Evolutionary conservation across 768 basidiomycete genomes (phyloP).

Genomic region (Krasilnikovozyma curviuscula): DNA sequence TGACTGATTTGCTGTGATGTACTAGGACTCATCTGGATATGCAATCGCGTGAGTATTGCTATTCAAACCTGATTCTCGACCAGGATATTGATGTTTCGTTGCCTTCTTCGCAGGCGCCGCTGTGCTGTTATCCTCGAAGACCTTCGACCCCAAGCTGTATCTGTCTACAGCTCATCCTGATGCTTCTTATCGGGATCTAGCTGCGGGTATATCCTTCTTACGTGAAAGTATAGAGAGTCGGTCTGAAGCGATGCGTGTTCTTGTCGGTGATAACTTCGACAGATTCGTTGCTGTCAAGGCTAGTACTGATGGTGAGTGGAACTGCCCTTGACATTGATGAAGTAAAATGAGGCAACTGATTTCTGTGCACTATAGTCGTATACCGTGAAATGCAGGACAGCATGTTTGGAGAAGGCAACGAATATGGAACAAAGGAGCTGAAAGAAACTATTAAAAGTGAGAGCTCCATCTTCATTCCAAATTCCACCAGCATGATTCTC

Average conservation of each 20-base stretch:
- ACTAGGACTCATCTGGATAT: background rate
- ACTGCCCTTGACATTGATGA: background rate
- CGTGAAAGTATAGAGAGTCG: slow-evolving; percentile 66
- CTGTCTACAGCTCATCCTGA: slow-evolving; percentile 80
- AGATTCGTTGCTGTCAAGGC: slow-evolving; percentile 93
- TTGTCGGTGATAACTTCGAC: slow-evolving; percentile 97
- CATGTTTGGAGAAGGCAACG: slow-evolving; percentile 49
- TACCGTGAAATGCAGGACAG: slow-evolving; percentile 87
- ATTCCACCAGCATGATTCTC: background rate
- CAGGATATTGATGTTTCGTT: background rate
- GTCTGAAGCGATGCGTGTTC: slow-evolving; percentile 78
- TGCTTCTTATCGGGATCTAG: slow-evolving; percentile 81
- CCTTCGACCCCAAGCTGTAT: slow-evolving; percentile 89
- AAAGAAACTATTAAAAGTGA: slow-evolving; percentile 69
- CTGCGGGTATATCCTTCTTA: slow-evolving; percentile 52
- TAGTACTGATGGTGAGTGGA: slow-evolving; percentile 61
- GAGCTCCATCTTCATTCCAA: slow-evolving; percentile 21
- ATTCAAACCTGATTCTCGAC: background rate
- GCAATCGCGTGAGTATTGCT: slow-evolving; percentile 7
- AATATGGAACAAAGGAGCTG: slow-evolving; percentile 65
- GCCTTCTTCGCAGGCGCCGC: slow-evolving; percentile 40
- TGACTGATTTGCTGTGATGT: background rate
- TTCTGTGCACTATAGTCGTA: slow-evolving; percentile 37
- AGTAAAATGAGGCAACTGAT: background rate
- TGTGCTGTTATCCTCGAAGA: slow-evolving; percentile 71